Base-by-base conservation (phyloP, 257 asterid species). In the Solanum lycopersicoides region DNA sequence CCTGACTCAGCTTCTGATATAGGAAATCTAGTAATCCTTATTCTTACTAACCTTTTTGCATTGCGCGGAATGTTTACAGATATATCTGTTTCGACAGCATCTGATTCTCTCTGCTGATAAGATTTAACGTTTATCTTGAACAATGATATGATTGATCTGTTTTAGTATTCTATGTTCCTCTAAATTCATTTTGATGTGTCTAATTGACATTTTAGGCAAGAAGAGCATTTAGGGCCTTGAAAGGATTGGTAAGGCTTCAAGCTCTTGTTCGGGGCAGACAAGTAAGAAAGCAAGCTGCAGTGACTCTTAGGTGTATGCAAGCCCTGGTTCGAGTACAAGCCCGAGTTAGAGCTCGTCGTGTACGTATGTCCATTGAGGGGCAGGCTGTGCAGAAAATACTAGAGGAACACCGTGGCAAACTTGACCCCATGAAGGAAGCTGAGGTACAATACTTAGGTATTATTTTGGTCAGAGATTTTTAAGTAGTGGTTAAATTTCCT, bases 291-390 rank as follows among this genome's bases (percentile, higher is more conserved):
- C 99, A 97, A 83, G 98, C 98, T 74, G 98, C 98, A 4, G 98
- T 95, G 32, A 97, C 99, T 3, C 96, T 95, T 15, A 89, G 98
- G 91, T 95, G 98, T 86, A 97, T 97, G 99, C 99, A 97, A 89
- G 99, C 99, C n/a, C 91, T 97, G 71, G 99, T 97, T 68, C 93
- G 99, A 44, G 98, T 97, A 3, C 99, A 97, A 88, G 99, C 99
- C 39, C 95, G 98, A 12, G 91, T 97, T n/a, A 90, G 99, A 89
- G 98, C 98, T 53, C 95, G 96, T 25, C 95, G 93, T 66, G 99
- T 95, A 5, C 92, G 99, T 14, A 93, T 93, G 98, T 95, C 98
- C 6, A 89, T 90, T 4, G 98, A 97, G 82, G 99, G 99, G 28
- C 98, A 93, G 83, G 98, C 98, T 1, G 98, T 95, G 86, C 98